Evolutionary conservation across 2,329 filamentous ascomycete species (phyloP), one percentile per base, ranked within the genome.

Genomic region (Colletotrichum scovillei): DNA sequence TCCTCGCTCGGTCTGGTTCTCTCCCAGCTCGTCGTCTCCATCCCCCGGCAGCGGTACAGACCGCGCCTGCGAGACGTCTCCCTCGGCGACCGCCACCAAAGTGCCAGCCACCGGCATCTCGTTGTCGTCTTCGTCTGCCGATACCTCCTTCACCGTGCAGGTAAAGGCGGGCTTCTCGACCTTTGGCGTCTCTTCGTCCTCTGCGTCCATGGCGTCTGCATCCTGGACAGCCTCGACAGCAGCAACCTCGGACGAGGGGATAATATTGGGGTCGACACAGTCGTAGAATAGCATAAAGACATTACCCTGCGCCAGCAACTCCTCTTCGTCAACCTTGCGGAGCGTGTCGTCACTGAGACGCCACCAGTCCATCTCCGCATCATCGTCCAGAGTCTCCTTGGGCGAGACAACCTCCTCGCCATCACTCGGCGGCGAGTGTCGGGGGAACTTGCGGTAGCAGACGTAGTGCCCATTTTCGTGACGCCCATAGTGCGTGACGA

Each of bases 281-380:
- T 99, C 96, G 81, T 98, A 99, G 81, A 98, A 98, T 1, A 98
- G 88, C 96, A 99, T 98, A 80, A 98, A 98, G 0, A 95, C 96
- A 1, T 94, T 95, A 0, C 92, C 92, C 77, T 97, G 92, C 2
- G 87, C 88, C 63, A 97, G 84, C 0, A 97, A 94, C 32, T 89
- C 88, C 12, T 92, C 88, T 80, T 98, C 94, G 24, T 89, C 89
- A 28, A 95, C 93, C 75, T 90, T 87, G 74, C 87, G 90, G 8
- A 98, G 95, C 75, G 93, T 92, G 73, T 98, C 94, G 78, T 98
- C 96, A 80, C 96, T 98, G 32, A 98, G 87, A 19, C 94, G 89
- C 92, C 95, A 99, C 97, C 97, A 98, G 72, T 90, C 89, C 75
- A 89, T 85, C 16, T 85, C 76, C 30, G 77, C 70, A 19, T 75